Evolutionary conservation across 139 green algal species (phyloP).

Genomic region (Astrephomene gubernaculifera): DNA sequence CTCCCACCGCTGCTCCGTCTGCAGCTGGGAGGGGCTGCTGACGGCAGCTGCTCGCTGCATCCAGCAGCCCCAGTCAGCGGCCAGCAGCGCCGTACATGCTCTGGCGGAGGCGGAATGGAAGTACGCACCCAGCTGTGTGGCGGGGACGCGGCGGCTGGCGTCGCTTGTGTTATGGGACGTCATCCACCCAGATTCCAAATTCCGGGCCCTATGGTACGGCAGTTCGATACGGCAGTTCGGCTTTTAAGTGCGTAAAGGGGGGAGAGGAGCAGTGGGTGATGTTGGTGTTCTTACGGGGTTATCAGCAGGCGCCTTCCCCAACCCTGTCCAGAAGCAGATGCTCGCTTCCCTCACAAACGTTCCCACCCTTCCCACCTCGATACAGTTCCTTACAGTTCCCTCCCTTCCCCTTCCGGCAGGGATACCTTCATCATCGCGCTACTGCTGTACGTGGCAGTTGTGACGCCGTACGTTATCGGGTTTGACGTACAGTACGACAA

Average conservation of each 20-base stretch:
- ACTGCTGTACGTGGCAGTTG: constrained; percentile 23
- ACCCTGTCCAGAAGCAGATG: neutral
- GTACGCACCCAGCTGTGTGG: neutral
- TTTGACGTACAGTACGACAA: neutral
- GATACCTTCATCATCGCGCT: neutral
- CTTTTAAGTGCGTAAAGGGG: neutral
- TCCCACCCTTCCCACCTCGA: neutral
- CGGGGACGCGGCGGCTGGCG: neutral
- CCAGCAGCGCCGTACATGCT: neutral
- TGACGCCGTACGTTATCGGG: constrained; percentile 2
- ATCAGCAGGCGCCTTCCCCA: neutral
- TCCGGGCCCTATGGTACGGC: neutral
- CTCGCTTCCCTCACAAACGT: neutral
- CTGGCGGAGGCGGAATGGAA: neutral
- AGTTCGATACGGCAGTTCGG: too few relatives aligned
- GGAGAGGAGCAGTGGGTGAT: neutral
- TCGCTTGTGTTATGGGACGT: neutral
- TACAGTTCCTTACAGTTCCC: neutral
- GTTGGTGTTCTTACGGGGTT: neutral
- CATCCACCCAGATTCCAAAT: constrained; percentile 1
- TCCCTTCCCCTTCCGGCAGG: neutral
- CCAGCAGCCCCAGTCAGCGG: neutral
- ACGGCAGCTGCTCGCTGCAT: neutral
- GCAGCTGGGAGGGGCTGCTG: neutral
- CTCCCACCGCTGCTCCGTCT: too few relatives aligned